Evolutionary conservation across 345 rosid species (phyloP), one percentile per base, ranked within the genome.

Genomic region (Aquilaria malaccensis): DNA sequence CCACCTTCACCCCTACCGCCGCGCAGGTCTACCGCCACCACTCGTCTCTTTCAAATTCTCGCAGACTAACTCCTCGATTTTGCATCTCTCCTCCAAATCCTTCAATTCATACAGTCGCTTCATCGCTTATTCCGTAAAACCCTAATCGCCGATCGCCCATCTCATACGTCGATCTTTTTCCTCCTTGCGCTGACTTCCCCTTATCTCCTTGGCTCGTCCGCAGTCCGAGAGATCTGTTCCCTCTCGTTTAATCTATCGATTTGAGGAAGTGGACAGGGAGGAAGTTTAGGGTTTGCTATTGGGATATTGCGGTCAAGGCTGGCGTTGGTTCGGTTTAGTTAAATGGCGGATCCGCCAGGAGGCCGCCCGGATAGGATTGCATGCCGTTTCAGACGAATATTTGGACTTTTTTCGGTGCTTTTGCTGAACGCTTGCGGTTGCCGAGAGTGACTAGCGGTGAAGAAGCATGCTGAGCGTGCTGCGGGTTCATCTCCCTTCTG

Each of bases 401-500:
- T 30, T 53, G 63, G 50, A 43, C 68, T 57, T 59, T 62, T 37
- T 57, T 72, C 41, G 61, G 65, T 67, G 59, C 80, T 41, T 69
- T 60, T 73, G 33, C 75, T 5, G 58, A 67, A 76, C 63, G 64
- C 74, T 71, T 72, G 72, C 62, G 66, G 65, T 56, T 76, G 65
- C 51, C 72, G 73, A 72, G 69, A 71, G 68, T 76, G 73, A 72
- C 62, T 22, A 41, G 51, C 30, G 10, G 30, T 32, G 50, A 56
- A 49, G 30, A 52, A 62, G 89, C 49, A 93, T 93, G 97, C 92
- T 93, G 84, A 87, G 87, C 70, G 90, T 93, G 85, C 73, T 87
- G 59, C 83, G 97, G 32, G 95, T 89, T 76, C 95, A 89, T 79
- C 85, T 93, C 71, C 96, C 97, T 47, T 89, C 98, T 70, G 98